Conservation (phyloP, 2,329 filamentous ascomycete genomes). For the Chaetomiaceae sp. region DNA sequence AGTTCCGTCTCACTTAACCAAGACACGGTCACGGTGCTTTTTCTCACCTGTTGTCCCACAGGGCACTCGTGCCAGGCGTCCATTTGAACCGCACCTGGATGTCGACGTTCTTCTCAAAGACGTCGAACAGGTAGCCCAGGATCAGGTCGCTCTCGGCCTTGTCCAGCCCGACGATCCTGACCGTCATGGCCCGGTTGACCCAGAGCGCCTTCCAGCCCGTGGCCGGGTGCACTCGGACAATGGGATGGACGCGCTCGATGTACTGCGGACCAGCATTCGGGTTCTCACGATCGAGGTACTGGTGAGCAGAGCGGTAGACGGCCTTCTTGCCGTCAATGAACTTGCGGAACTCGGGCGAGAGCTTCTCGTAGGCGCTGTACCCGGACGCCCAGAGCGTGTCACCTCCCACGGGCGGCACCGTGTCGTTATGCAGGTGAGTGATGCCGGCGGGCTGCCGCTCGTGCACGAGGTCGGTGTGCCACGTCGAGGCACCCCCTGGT, state of each 20-base stretch:
- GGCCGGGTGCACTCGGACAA: constrained; percentile 2
- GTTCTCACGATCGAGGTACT: constrained; percentile 5
- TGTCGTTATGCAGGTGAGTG: constrained; percentile 8
- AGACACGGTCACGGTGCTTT: too few species aligned
- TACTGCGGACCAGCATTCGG: neutral
- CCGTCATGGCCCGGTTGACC: constrained; percentile 8
- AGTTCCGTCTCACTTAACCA: too few species aligned
- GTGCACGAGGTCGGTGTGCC: constrained; percentile 8
- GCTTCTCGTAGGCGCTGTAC: constrained; percentile 6
- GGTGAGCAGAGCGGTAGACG: constrained; percentile 7
- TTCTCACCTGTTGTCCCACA: constrained; percentile 8
- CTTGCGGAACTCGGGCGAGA: constrained; percentile 5
- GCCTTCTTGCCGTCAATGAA: constrained; percentile 6
- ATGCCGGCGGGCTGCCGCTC: constrained; percentile 4
- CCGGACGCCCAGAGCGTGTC: constrained; percentile 9
- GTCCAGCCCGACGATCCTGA: constrained; percentile 1
- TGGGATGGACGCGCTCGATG: constrained; percentile 1
- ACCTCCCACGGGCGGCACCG: constrained; percentile 1
- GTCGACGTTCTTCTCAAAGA: constrained; percentile 3
- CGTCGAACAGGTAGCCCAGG: constrained; percentile 1
- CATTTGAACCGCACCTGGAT: constrained; percentile 4
- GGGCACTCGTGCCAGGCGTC: neutral
- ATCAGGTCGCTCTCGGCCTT: constrained; percentile 7
- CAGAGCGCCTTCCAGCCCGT: constrained; percentile 7
- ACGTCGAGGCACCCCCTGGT: constrained; percentile 2